Evolutionary conservation across 805 yeast genomes (phyloP).

Genomic region (Danielia oregonensis): DNA sequence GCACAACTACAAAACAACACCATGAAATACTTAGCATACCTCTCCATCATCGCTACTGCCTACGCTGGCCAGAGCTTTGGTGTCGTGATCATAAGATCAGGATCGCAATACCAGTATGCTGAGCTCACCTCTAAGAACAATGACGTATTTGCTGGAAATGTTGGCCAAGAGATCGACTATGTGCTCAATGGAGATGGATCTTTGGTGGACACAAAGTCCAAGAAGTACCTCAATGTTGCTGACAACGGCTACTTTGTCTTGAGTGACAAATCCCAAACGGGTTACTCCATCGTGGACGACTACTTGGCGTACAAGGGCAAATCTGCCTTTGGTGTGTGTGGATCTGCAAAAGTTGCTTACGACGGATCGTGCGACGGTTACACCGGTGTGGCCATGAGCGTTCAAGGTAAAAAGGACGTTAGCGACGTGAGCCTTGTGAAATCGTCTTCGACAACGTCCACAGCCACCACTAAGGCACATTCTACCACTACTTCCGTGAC

Average conservation of each 20-base stretch:
- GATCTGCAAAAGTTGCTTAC: not conserved
- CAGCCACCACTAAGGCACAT: too few species aligned
- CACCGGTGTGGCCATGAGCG: slow-evolving; percentile 1
- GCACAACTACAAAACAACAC: too few species aligned
- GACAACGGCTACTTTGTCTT: slow-evolving; percentile 7
- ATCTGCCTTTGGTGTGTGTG: slow-evolving; percentile 4
- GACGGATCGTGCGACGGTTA: not conserved
- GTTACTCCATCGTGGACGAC: slow-evolving; percentile 10
- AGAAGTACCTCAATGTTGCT: slow-evolving; percentile 15
- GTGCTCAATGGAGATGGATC: slow-evolving; percentile 22
- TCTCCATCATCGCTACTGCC: slow-evolving; percentile 22
- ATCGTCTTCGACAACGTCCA: slow-evolving; percentile 1
- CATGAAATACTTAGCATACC: slow-evolving; percentile 14
- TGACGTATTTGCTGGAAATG: slow-evolving; percentile 5
- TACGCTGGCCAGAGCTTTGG: slow-evolving; percentile 20
- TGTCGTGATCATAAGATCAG: slow-evolving; percentile 22
- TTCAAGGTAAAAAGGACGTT: not conserved
- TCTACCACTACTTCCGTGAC: slow-evolving; percentile 4
- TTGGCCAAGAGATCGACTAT: slow-evolving; percentile 14
- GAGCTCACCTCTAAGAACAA: too few species aligned
- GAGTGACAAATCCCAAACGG: slow-evolving; percentile 7
- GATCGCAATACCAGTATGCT: slow-evolving; percentile 22
- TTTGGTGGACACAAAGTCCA: slow-evolving; percentile 17
- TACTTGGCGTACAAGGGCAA: slow-evolving; percentile 6
- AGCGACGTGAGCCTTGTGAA: slow-evolving; percentile 1